Base-by-base conservation (phyloP, 768 basidiomycete genomes). In the Lactifluus hygrophoroides region DNA sequence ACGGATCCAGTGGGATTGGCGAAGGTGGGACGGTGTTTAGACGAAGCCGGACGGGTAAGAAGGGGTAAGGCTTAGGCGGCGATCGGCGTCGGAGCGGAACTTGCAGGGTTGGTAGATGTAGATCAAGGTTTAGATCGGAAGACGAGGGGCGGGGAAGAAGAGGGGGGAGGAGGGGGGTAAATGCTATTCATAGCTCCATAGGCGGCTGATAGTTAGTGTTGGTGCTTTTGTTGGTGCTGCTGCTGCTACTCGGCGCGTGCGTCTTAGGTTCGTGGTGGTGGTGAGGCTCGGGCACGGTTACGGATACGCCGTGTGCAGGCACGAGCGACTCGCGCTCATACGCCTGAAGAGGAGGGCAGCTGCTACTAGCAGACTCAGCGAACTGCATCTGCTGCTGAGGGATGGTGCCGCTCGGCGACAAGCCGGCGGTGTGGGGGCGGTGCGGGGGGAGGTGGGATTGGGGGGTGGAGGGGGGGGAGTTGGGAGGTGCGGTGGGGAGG, bases 321-420 rank as follows among this genome's bases (percentile, higher is more conserved):
- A 16, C 40, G 25, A 47, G 46, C 34, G 54, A 16, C 35, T 50
- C 48, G 37, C 49, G 35, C 23, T 56, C 59, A n/a, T 60, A 56
- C 16, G 11, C 49, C 10, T 54, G 54, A 14, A 32, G 32, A n/a
- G n/a, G n/a, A n/a, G n/a, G n/a, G n/a, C n/a, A n/a, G n/a, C 50
- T 19, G 14, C 49, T 19, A 17, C 48, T 14, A 19, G 27, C 8
- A 21, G 42, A 49, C 44, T 60, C 54, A 17, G 11, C 37, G 23
- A 45, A 60, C 6, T 35, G 49, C 43, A 60, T 56, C 13, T 50
- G 53, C 2, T n/a, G n/a, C n/a, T n/a, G n/a, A n/a, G 45, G 63
- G 19, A 48, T 23, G 8, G 32, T 16, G 13, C 13, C 44, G 21
- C 25, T n/a, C 8, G 27, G n/a, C 40, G 38, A 27, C 13, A 45